Base-by-base conservation (phyloP, 1,139 yeast species). In the Pichia sp. region DNA sequence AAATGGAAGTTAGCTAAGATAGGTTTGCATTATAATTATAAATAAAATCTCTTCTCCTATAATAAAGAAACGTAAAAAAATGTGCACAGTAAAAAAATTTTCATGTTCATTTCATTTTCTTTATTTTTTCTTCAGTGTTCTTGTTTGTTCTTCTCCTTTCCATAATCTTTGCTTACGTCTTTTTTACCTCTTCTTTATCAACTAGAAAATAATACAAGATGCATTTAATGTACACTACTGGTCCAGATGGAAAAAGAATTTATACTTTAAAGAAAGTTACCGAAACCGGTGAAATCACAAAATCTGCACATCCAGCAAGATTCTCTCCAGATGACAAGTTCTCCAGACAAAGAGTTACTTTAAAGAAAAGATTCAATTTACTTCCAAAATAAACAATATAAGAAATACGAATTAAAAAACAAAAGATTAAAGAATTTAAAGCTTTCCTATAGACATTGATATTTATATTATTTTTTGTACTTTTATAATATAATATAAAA, bases 261-360 rank as follows among this genome's bases (percentile, higher is more conserved):
- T 94, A 94, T 78, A 94, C 99, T 48, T 78, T 94, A 60, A 75
- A 86, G 71, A 94, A 94, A 75, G 58, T 67, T 60, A 83, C 95
- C 47, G 89, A 77, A 55, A 72, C 75, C 9, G 97, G 97, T 56
- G 96, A 89, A 70, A 89, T 92, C 75, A 94, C 99, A 68, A 88
- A 89, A 74, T 86, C 96, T 58, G 98, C 98, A 34, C 99, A 94
- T 70, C 99, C 99, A 55, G 98, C 99, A 50, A 83, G 99, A 71
- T 92, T 92, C 70, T 92, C 98, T 44, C 99, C 99, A 61, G 99
- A 92, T 68, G 99, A 92, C 79, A 92, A 92, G 74, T 92, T 88
- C 76, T 92, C 98, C 50, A 86, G 97, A 78, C 97, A 94, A 73
- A 86, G 99, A 79, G 97, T 92, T 47, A 92, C 97, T 47, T 79